Percentiles rank a stretch among this genome's conserved stretches.
Evolutionary conservation across 805 yeast genomes (phyloP).

Genomic region (Myxozyma kluyveri): DNA sequence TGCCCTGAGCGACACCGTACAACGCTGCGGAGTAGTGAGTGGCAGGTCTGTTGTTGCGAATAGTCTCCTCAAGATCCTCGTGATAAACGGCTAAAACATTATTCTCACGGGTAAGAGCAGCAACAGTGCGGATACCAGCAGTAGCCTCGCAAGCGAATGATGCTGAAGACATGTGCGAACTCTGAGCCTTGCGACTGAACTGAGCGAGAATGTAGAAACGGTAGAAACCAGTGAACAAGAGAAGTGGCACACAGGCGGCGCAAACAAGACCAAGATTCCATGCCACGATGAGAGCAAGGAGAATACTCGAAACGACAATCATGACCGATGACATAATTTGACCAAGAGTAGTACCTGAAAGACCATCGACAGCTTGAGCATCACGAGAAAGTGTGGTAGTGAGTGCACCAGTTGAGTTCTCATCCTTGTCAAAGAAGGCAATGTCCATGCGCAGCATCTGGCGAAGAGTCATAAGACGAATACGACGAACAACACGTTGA

Average conservation of each 20-base stretch:
- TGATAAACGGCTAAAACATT: slow-evolving; percentile 39
- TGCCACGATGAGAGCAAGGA: slow-evolving; percentile 42
- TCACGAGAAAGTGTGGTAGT: slow-evolving; percentile 34
- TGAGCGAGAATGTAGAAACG: slow-evolving; percentile 39
- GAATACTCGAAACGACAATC: slow-evolving; percentile 42
- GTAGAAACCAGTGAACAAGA: slow-evolving; percentile 44
- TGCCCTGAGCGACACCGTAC: slow-evolving; percentile 43
- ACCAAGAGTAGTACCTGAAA: slow-evolving; percentile 37
- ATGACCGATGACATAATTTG: slow-evolving; percentile 38
- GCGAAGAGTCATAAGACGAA: slow-evolving; percentile 32
- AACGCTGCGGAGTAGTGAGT: slow-evolving; percentile 36
- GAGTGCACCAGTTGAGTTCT: slow-evolving; percentile 35
- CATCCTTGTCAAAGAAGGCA: slow-evolving; percentile 34
- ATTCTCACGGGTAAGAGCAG: slow-evolving; percentile 44
- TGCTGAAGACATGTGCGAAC: slow-evolving; percentile 42
- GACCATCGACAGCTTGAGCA: slow-evolving; percentile 36
- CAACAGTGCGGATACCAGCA: slow-evolving; percentile 44
- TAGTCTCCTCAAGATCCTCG: slow-evolving; percentile 10
- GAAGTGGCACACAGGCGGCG: slow-evolving; percentile 39
- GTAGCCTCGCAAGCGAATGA: slow-evolving; percentile 44
- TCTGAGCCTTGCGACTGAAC: slow-evolving; percentile 41
- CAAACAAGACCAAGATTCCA: slow-evolving; percentile 48
- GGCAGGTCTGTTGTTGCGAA: slow-evolving; percentile 19
- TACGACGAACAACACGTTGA: slow-evolving; percentile 31
- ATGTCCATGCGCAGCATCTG: slow-evolving; percentile 36